Conservation (phyloP, 768 basidiomycete species). For the Naematelia encephala region DNA sequence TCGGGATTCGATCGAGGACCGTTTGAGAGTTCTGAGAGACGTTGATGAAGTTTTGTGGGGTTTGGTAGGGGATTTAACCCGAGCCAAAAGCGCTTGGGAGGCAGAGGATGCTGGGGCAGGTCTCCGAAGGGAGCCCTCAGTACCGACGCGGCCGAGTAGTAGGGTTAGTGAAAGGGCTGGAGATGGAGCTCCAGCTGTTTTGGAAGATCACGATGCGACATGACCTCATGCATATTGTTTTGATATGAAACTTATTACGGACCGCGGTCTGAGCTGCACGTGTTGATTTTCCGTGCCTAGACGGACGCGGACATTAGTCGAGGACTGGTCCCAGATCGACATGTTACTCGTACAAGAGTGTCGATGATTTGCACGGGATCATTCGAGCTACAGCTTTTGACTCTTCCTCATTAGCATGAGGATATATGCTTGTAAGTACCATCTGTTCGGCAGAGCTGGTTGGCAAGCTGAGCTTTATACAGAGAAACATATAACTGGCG, state of each 20-base stretch:
- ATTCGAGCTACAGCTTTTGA: too few relatives aligned
- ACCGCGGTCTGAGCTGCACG: too few relatives aligned
- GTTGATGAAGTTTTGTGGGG: constrained; percentile 70
- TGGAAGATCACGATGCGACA: background rate
- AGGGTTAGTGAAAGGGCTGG: too few relatives aligned
- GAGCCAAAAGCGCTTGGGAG: constrained; percentile 60
- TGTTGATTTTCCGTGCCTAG: background rate
- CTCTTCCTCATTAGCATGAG: background rate
- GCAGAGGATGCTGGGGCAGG: constrained; percentile 7
- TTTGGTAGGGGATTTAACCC: constrained; percentile 74
- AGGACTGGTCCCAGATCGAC: background rate
- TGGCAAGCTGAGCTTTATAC: too few relatives aligned
- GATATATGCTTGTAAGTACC: too few relatives aligned
- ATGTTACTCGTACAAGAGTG: too few relatives aligned
- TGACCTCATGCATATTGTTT: background rate
- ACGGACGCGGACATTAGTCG: background rate
- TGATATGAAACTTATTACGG: too few relatives aligned
- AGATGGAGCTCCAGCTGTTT: background rate
- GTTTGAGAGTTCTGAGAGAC: constrained; percentile 71
- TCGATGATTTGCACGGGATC: too few relatives aligned
- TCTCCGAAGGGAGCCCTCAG: too few relatives aligned
- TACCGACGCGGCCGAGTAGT: too few relatives aligned
- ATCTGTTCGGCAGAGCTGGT: background rate
- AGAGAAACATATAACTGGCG: too few relatives aligned
- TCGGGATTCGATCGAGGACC: constrained; percentile 78